These are phyloP conservation scores for Anthostomella pinea DNA, from an alignment of 2,329 filamentous ascomycete species.

Conservation along the genomic window DNA sequence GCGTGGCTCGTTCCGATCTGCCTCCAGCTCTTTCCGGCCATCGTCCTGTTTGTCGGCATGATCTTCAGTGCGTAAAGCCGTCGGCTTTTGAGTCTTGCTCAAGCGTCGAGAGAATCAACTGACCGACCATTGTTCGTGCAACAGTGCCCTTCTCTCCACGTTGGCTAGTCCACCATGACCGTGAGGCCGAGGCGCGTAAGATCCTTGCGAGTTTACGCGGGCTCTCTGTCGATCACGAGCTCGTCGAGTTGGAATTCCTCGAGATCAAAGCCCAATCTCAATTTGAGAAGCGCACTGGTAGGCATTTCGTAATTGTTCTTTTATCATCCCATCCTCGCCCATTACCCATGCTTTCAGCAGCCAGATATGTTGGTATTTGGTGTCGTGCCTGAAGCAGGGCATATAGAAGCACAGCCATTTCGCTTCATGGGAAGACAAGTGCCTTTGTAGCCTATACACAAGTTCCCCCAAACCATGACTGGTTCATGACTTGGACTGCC, in stretches of 20 bases:
- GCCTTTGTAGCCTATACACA: no score
- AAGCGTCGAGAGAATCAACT: not conserved
- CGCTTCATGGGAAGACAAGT: no score
- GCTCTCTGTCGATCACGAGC: slow-evolving; percentile 59
- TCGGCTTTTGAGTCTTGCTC: no score
- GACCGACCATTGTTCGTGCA: not conserved
- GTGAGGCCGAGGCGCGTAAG: slow-evolving; percentile 63
- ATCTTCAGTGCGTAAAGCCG: slow-evolving; percentile 56
- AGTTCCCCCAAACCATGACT: no score
- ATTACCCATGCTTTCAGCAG: no score
- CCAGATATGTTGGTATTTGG: no score
- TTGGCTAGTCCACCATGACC: slow-evolving; percentile 64
- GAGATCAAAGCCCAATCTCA: slow-evolving; percentile 77
- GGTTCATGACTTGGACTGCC: no score
- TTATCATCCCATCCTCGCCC: not conserved
- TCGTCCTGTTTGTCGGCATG: slow-evolving; percentile 67
- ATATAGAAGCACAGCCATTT: no score
- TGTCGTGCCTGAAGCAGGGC: no score
- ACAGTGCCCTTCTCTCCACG: slow-evolving; percentile 70
- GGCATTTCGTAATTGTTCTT: no score
- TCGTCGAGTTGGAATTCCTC: slow-evolving; percentile 73
- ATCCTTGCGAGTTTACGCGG: slow-evolving; percentile 64
- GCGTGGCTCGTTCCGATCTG: slow-evolving; percentile 74
- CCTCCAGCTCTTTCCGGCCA: slow-evolving; percentile 66
- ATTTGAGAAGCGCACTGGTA: slow-evolving; percentile 67